These are phyloP conservation scores for Aspergillus pseudoglaucus DNA, from an alignment of 2,329 filamentous ascomycete species.

Conservation along the genomic window DNA sequence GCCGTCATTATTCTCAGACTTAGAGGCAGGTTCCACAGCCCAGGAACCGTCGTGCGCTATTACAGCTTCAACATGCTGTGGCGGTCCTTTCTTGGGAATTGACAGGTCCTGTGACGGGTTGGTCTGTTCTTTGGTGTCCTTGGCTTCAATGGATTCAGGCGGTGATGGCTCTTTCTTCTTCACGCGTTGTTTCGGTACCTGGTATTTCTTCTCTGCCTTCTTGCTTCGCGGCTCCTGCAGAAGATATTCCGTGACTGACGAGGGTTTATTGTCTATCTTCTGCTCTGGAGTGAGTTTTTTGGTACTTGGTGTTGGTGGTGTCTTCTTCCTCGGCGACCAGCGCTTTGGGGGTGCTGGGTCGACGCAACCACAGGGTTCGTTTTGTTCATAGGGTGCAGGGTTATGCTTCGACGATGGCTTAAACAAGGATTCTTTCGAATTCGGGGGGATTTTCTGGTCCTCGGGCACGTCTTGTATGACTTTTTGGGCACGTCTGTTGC, in stretches of 20 bases:
- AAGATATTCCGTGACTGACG: not conserved
- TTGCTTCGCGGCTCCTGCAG: not conserved
- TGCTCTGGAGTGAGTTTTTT: not conserved
- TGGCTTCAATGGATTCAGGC: not conserved
- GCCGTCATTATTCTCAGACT: not conserved
- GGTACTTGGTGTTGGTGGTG: not conserved
- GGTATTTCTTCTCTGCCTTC: not conserved
- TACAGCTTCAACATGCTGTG: not conserved
- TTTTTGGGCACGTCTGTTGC: constrained; percentile 1
- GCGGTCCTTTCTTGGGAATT: not conserved
- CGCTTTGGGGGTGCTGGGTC: not conserved
- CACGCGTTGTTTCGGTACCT: not conserved
- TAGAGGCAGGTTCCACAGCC: not conserved
- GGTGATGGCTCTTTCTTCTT: not conserved
- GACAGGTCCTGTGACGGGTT: not conserved
- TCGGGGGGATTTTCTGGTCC: constrained; percentile 1
- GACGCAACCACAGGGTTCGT: not conserved
- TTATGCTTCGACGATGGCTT: constrained; percentile 5
- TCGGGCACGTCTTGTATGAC: not conserved
- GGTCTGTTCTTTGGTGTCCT: not conserved
- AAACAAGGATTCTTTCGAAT: constrained; percentile 15
- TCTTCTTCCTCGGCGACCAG: not conserved
- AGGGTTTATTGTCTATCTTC: not conserved
- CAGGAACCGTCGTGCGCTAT: not conserved
- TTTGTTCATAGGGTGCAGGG: not conserved